Conservation (phyloP, 2,329 filamentous ascomycete species). For the Diaporthe velutina region DNA sequence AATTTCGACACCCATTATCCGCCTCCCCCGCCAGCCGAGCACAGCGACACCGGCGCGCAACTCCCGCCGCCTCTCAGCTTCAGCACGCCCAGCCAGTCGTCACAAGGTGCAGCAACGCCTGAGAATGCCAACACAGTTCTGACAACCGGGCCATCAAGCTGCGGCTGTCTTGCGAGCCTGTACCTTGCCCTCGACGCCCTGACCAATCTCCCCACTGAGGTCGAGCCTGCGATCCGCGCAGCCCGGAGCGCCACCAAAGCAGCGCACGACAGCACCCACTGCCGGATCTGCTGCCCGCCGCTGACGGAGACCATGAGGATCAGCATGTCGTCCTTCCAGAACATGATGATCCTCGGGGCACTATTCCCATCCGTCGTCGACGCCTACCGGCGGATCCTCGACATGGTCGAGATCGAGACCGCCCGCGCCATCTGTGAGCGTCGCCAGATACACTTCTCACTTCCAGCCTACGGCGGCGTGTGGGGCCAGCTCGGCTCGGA, state of each 20-base stretch:
- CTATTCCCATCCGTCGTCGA: conserved; percentile 70
- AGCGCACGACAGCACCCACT: conserved; percentile 66
- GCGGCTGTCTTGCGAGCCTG: conserved; percentile 63
- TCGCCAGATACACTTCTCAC: conserved; percentile 58
- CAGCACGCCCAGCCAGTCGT: conserved; percentile 32
- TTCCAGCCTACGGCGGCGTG: conserved; percentile 62
- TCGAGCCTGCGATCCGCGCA: conserved; percentile 60
- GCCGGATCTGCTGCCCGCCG: conserved; percentile 60
- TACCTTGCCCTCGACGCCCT: conserved; percentile 66
- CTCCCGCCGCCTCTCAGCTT: neutral
- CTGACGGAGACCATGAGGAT: conserved; percentile 43
- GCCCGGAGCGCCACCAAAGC: conserved; percentile 61
- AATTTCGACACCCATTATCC: conserved; percentile 18
- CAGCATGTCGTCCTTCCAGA: conserved; percentile 67
- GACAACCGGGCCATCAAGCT: conserved; percentile 44
- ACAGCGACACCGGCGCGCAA: neutral
- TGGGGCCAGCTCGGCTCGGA: conserved; percentile 54
- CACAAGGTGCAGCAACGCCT: conserved; percentile 33
- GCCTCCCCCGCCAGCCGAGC: neutral
- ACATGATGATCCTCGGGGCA: conserved; percentile 69
- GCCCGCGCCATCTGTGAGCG: conserved; percentile 57
- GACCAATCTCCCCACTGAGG: conserved; percentile 58
- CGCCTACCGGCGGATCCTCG: conserved; percentile 68
- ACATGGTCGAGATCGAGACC: conserved; percentile 66
- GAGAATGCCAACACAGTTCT: conserved; percentile 18